Evolutionary conservation across 31 red algal genomes (phyloP), one percentile per base, ranked within the genome.

Genomic region (Odonthalia washingtoniensis): DNA sequence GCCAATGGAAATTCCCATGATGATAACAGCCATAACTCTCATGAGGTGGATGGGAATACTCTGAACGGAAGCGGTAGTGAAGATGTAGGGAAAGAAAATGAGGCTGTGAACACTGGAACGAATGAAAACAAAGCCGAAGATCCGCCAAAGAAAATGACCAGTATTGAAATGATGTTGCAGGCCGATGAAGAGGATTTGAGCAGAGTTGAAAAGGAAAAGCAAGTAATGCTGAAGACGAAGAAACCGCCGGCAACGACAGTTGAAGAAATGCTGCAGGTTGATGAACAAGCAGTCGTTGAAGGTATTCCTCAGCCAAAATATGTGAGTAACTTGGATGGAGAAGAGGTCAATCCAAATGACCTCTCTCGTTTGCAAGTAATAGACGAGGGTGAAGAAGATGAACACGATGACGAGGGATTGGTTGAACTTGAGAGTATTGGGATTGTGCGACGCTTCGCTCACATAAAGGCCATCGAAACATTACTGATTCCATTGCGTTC

Each of bases 371-470:
- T 12, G 33, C 3, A 70, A 12, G 74, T 43, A 77, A 30, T 6
- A 6, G 37, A 81, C 27, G 57, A 42, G 42, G 65, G 78, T 41
- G 78, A 57, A 28, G 66, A 65, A 3, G 60, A 52, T 67, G 85
- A 69, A 14, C 36, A 52, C 33, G 16, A 78, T 16, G 75, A 89
- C 5, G 81, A 92, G 44, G 61, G 38, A 4, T 72, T 86, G 68
- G 0, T 81, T 16, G 84, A 87, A 72, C 72, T 93, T 37, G 90
- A 93, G 37, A 87, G 83, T 53, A 69, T 84, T 24, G 90, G 84
- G 4, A 87, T 93, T 65, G 86, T 93, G 6, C 44, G 90, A 42
- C 76, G 90, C 3, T 93, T 93, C 67, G 90, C 90, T 14, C 84
- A 87, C 61, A 46, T 60, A n/a, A 93, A 81, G 82, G 90, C 90